These are phyloP conservation scores for Rhizophagus sp. DNA, from an alignment of 192 early-diverging fungal genomes.

Conservation along the genomic window DNA sequence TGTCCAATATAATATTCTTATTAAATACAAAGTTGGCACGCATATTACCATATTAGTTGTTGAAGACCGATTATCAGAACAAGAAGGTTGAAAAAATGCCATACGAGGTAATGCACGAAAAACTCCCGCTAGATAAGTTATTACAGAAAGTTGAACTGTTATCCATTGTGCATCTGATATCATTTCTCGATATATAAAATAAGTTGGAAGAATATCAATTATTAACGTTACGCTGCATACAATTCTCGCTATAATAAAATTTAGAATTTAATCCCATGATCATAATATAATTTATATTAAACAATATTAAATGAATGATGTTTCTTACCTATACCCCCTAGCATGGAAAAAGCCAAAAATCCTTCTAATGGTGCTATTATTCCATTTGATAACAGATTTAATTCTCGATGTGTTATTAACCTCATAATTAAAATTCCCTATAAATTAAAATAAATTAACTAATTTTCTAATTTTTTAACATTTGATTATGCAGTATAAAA, in stretches of 20 bases:
- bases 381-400: neutral
- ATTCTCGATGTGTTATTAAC: neutral
- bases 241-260: neutral
- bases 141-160: neutral
- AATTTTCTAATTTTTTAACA: neutral
- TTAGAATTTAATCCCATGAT: neutral
- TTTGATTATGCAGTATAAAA: neutral
- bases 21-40: neutral
- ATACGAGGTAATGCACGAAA: conserved; percentile 1
- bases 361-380: conserved; percentile 17
- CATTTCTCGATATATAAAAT: neutral
- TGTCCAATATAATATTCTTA: neutral
- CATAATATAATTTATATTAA: no score
- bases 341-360: neutral
- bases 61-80: no score
- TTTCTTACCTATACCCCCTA: neutral
- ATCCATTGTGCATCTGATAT: conserved; percentile 7
- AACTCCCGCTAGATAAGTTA: neutral
- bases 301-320: no score
- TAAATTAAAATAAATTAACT: neutral
- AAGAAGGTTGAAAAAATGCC: conserved; percentile 15
- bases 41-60: neutral
- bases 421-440: neutral
- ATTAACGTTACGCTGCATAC: neutral
- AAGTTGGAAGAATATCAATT: neutral